These are phyloP conservation scores for Microascus cirrosus DNA, from an alignment of 2,329 filamentous ascomycete genomes.

Conservation along the genomic window DNA sequence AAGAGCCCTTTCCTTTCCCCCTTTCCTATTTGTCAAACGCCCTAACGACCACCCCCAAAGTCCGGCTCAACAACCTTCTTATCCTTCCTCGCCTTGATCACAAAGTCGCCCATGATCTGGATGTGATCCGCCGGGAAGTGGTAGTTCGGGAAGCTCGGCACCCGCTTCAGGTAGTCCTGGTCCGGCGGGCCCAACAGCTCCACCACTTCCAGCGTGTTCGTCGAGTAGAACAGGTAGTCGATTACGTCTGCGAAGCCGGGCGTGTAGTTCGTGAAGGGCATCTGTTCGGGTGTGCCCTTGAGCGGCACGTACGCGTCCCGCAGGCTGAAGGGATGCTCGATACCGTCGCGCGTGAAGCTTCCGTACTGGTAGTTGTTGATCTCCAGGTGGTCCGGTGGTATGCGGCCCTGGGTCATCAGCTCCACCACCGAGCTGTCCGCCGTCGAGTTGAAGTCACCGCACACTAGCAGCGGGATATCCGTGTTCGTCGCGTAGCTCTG, in stretches of 20 bases:
- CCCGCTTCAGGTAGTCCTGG: conserved; percentile 69
- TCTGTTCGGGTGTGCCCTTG: conserved; percentile 69
- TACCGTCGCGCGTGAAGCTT: conserved; percentile 83
- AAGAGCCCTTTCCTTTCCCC: background rate
- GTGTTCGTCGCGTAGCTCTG: conserved; percentile 77
- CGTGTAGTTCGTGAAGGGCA: conserved; percentile 94
- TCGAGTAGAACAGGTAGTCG: conserved; percentile 97
- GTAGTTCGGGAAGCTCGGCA: conserved; percentile 87
- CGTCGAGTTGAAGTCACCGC: conserved; percentile 92
- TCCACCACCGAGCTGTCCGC: conserved; percentile 85
- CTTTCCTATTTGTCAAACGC: background rate
- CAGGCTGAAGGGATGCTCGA: conserved; percentile 87
- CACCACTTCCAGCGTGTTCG: conserved; percentile 75
- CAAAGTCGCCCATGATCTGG: conserved; percentile 79
- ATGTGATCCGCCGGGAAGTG: conserved; percentile 93
- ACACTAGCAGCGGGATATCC: conserved; percentile 82
- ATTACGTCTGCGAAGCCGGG: conserved; percentile 86
- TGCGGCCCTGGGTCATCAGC: conserved; percentile 67
- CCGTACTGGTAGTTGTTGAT: conserved; percentile 77
- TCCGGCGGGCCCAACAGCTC: conserved; percentile 81
- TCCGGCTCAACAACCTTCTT: conserved; percentile 54
- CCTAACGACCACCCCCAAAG: conserved; percentile 29
- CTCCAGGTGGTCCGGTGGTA: conserved; percentile 71
- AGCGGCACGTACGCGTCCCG: conserved; percentile 82
- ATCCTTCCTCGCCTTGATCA: conserved; percentile 80